Base-by-base conservation (phyloP, 1,284 basidiomycete species). In the Vanrija pseudolonga region DNA sequence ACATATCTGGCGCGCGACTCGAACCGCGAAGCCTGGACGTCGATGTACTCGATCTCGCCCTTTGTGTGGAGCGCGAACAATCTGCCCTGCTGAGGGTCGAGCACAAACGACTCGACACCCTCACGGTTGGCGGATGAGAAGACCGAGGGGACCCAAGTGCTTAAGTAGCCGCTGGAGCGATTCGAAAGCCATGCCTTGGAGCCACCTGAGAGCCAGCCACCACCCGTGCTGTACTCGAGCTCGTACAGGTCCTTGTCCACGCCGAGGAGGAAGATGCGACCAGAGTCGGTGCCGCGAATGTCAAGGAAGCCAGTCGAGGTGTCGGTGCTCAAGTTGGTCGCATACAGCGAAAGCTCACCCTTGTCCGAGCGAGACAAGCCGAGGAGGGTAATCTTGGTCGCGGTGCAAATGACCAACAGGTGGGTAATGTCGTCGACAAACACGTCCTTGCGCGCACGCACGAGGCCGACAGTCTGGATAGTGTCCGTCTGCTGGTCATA, bases 381-480 rank as follows among this genome's bases (percentile, higher is more conserved):
- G 59, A 98, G 84, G 43, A 99, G 83, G 50, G 90, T 83, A 32
- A 95, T 83, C 19, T 87, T 86, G 32, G 89, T 78, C 11, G 87
- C 85, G 0, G 94, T 96, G 67, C 90, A 92, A 64, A 99, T 85
- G 59, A 98, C 87, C 61, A 98, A 85, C 23, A 99, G 78, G 61
- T 87, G 85, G 7, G 87, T 84, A 69, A 98, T 97, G 66, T 91
- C 87, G 68, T 97, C 91, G 63, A 98, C 86, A 72, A 98, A 98
- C 32, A 98, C 87, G 54, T 79, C 81, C 65, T 65, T 68, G 26
- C 67, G 57, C 17, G 90, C 89, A 69, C 82, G 86, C 53, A 94
- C 87, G 52, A 93, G 80, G 11, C 87, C 85, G 45, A 95, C 90
- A 65, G 89, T 82, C 22, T 88, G 85, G 62, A 99, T 96, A 41